Base-by-base conservation (phyloP, 345 rosid genomes). In the Dimocarpus longan region DNA sequence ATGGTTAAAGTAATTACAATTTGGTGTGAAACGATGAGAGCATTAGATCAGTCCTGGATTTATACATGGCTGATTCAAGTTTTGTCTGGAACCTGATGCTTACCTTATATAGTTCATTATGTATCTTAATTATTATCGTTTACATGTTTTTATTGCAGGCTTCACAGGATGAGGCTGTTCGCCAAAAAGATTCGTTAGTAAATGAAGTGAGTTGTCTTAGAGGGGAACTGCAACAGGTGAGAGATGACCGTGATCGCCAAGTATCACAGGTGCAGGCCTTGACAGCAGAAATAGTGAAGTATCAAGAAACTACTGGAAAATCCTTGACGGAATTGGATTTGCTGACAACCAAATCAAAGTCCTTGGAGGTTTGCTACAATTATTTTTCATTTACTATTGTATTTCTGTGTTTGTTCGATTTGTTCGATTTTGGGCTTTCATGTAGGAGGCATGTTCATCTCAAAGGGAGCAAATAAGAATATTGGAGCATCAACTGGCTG, bases 211-310 rank as follows among this genome's bases (percentile, higher is more conserved):
- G 75, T 78, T 90, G 89, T 85, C 91, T 96, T 42, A 84, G 97
- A 5, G 91, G 84, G n/a, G 98, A 96, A 71, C 84, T 96, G 60
- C 97, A 91, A 82, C 89, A 89, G 83, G 95, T 90, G 5, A 87
- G 98, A 68, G 95, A 91, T 70, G 99, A 96, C 78, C 94, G 98
- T 79, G 98, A 96, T 81, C 89, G 88, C 74, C 94, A 90, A 24
- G 83, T 86, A 16, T 77, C 67, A 15, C 92, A 85, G 73, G 91
- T 91, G 73, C 90, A 94, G 70, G 82, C 84, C 56, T 80, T 93
- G 70, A 82, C 89, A 16, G 86, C 87, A 70, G 98, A 94, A 54
- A 80, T 91, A 37, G 73, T 77, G 39, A 93, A 82, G 77, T 87
- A 84, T 57, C 85, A 89, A 82, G 99, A 94, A 88, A 88, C 76